phyloP scores from a whole-genome alignment of 768 basidiomycete genomes.

The Rhodotorula taiwanensis region DNA sequence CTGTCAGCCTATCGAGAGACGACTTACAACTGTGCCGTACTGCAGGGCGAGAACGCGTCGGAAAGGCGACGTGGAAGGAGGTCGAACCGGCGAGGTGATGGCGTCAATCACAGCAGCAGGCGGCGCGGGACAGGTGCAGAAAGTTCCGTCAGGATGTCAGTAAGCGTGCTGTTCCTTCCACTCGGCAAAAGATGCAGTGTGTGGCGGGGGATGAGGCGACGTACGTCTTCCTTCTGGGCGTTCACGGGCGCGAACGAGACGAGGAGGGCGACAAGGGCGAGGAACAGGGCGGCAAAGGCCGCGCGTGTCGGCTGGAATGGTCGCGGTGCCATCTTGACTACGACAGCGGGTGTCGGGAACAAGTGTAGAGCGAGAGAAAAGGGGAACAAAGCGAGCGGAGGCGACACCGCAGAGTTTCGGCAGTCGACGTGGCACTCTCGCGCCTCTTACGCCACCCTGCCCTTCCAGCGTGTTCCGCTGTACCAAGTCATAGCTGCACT shows the following conservation, averaged over 20 bases:
- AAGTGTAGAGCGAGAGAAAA: neutral
- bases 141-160: neutral
- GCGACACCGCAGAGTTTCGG: no score
- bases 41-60: neutral
- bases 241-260: conserved; percentile 15
- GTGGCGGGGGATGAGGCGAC: neutral
- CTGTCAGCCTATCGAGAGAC: no score
- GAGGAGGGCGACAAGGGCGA: conserved; percentile 26
- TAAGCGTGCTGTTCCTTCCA: neutral
- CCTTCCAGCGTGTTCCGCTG: no score
- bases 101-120: neutral
- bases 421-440: no score
- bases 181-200: neutral
- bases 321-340: neutral
- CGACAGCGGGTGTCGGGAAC: neutral
- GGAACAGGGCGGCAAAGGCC: conserved; percentile 15
- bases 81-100: neutral
- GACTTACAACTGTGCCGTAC: conserved; percentile 33
- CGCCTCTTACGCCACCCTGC: no score
- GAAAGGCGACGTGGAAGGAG: conserved; percentile 14
- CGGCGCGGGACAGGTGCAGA: neutral
- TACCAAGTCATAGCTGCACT: no score
- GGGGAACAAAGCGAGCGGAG: neutral
- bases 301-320: conserved; percentile 8
- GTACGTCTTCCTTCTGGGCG: conserved; percentile 35